Evolutionary conservation across 257 asterid species (phyloP), one percentile per base, ranked within the genome.

Genomic region (Cinchona pubescens): DNA sequence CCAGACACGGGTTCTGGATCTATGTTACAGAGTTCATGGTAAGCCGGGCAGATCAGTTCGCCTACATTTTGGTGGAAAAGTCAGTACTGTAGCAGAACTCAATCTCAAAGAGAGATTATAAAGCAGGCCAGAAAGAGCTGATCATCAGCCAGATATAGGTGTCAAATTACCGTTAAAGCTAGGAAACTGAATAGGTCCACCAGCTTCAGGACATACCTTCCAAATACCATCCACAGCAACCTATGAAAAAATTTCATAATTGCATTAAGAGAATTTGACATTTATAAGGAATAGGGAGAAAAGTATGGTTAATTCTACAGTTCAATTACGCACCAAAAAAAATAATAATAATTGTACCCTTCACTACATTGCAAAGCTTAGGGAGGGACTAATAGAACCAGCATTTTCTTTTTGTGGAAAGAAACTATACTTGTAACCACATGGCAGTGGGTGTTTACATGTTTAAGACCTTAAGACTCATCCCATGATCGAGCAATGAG

Each of bases 31-130:
- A 96, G 90, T 79, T 96, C 99, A 65, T 85, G 94, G 91, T 88
- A 91, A 49, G 97, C 96, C 21, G 99, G 98, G 87, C 99, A 96
- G 82, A 85, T 82, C 77, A 96, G 80, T 46, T 90, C 99, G 73
- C 99, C 99, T 96, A 76, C 55, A 85, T 56, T 80, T 25, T 61
- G 34, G 46, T 34, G 70, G 67, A 58, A 29, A 63, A 77, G 12
- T 19, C 32, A 25, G 40, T n/a, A 71, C n/a, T 40, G 46, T 30
- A 59, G 45, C 27, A 76, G 55, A 45, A 42, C 58, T 40, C 38
- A 72, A 53, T 34, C 27, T 59, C 55, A 18, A 35, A 30, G 38
- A 56, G 16, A 51, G 16, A 73, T 58, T 0, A 27, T 21, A 75
- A 56, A 55, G 49, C 8, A 32, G 37, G 16, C 67, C 58, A 76